Percentiles rank a stretch among this genome's conserved stretches.
These are phyloP conservation scores for Pythium diclinum DNA, from an alignment of 352 stramenopile genomes.

Conservation along the genomic window DNA sequence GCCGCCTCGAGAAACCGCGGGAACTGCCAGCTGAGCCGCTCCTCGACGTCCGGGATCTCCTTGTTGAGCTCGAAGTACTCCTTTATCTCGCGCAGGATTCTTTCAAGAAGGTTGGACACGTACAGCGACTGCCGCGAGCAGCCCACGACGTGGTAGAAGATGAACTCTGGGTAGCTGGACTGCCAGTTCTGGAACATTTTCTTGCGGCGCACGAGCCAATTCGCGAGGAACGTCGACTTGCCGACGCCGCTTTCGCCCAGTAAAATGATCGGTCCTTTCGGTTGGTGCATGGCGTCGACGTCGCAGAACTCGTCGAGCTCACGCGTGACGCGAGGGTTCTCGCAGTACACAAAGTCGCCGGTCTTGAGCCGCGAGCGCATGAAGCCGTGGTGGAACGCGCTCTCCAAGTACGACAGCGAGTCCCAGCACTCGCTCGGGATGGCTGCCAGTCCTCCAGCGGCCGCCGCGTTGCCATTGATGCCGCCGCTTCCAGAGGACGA, in stretches of 20 bases:
- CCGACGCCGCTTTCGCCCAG: slow-evolving; percentile 70
- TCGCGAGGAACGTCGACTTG: slow-evolving; percentile 76
- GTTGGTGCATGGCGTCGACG: slow-evolving; percentile 81
- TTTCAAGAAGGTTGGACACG: slow-evolving; percentile 83
- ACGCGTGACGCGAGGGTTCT: slow-evolving; percentile 56
- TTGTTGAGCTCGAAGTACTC: slow-evolving; percentile 90
- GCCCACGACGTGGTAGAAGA: slow-evolving; percentile 90
- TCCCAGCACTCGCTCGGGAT: slow-evolving; percentile 60
- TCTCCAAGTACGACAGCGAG: slow-evolving; percentile 79
- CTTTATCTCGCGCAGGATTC: slow-evolving; percentile 87
- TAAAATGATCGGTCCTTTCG: slow-evolving; percentile 70
- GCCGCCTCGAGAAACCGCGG: slow-evolving; percentile 88
- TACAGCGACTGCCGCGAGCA: slow-evolving; percentile 85
- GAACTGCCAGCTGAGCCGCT: slow-evolving; percentile 90
- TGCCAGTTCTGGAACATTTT: slow-evolving; percentile 87
- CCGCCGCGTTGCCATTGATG: neutral
- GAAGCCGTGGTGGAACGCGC: slow-evolving; percentile 77
- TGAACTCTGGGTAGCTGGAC: slow-evolving; percentile 78
- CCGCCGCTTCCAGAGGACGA: neutral
- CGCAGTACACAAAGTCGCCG: slow-evolving; percentile 72
- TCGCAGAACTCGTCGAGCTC: slow-evolving; percentile 84
- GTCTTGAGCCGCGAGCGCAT: slow-evolving; percentile 67
- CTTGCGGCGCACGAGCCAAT: slow-evolving; percentile 79
- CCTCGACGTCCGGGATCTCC: slow-evolving; percentile 77
- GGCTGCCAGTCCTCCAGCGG: neutral